A percentile compares a stretch with the other conserved stretches of the same genome.
Conservation (phyloP, 306 rosid species). For the Inga laurina region DNA sequence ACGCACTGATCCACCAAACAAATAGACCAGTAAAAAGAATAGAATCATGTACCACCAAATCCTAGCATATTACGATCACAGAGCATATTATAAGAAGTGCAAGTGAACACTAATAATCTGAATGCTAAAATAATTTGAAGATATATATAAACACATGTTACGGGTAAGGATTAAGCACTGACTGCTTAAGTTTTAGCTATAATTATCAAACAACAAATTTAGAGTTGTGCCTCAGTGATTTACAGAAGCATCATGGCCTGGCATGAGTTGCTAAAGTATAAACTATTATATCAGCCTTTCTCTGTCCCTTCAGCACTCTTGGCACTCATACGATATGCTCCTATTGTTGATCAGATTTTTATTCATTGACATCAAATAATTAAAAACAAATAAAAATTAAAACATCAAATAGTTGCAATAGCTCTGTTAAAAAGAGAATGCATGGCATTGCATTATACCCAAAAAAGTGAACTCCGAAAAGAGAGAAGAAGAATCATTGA, state of each 20-base stretch:
- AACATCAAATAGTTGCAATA: constrained; percentile 12
- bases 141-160: constrained; percentile 19
- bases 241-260: constrained; percentile 7
- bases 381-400: not conserved
- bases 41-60: not conserved
- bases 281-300: constrained; percentile 8
- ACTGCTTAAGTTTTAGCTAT: constrained; percentile 3
- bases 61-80: not conserved
- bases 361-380: constrained; percentile 8
- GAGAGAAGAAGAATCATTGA: not conserved
- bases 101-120: not conserved
- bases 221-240: constrained; percentile 1
- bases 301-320: not conserved
- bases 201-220: constrained; percentile 3
- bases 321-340: not conserved
- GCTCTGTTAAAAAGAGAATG: not conserved
- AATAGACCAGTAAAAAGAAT: constrained; percentile 6
- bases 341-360: not conserved
- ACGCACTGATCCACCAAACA: not conserved
- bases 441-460: not conserved
- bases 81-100: not conserved
- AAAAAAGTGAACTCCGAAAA: not conserved
- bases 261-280: constrained; percentile 14
- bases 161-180: constrained; percentile 3
- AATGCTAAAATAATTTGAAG: constrained; percentile 4